Evolutionary conservation across 352 stramenopile genomes (phyloP), one percentile per base, ranked within the genome.

Genomic region (Blastocystis sp.): DNA sequence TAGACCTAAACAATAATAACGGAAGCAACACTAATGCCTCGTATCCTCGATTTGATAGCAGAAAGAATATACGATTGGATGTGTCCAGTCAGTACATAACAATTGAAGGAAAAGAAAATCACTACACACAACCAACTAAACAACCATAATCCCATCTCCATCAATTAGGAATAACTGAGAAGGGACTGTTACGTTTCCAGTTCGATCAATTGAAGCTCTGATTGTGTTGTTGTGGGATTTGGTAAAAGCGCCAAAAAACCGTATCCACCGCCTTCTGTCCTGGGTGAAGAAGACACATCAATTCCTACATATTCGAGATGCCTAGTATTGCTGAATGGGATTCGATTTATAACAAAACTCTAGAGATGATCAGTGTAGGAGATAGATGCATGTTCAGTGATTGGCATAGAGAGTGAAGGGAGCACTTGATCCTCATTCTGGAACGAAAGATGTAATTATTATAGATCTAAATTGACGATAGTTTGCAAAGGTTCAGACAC

Each of bases 291-390:
- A 53, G 53, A 51, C 64, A 76, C 56, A 62, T 62, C 27, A 62
- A 62, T 44, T 48, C 22, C 19, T 53, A 35, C 9, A 17, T 75
- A 27, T 75, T n/a, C 4, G 51, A 27, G n/a, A 89, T 89, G 78
- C 78, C 78, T 79, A 89, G 78, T 53, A 48, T 89, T 78, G 78
- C 78, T 44, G 78, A 89, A 44, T 89, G 78, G 78, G 78, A 89
- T 76, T 89, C 78, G 17, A 40, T 79, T 27, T 89, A 89, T n/a
- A 76, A 89, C 66, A 89, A 89, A 42, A 77, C 60, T 30, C 27
- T 89, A 17, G 78, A 89, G 37, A 51, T 79, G 66, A 89, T 76
- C 19, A 89, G 66, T 42, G 78, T 89, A 56, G 5, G 78, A 24
- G 40, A 30, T 22, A 57, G 27, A 42, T 5, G 17, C 13, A 6